Percentiles rank a stretch among this genome's conserved stretches.
Conservation (phyloP, 202 grass and related monocot species). For the Zizania palustris region DNA sequence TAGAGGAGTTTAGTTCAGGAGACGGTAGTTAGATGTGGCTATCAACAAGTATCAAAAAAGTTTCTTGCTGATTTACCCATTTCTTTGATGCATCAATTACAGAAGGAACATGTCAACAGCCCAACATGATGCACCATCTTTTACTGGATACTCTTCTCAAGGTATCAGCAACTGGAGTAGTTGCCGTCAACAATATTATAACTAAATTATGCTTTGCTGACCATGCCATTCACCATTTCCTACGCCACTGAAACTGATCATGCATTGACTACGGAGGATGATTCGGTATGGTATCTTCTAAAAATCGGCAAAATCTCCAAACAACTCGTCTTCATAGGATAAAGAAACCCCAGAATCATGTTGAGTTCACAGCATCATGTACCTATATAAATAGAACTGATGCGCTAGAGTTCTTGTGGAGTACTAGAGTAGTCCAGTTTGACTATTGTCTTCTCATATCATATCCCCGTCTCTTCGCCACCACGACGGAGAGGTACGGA, state of each 20-base stretch:
- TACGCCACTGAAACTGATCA: neutral
- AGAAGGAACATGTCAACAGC: neutral
- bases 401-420: too few species aligned
- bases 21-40: neutral
- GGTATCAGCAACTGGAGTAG: neutral
- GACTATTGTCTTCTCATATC: too few species aligned
- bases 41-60: neutral
- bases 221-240: neutral
- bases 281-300: conserved; percentile 8
- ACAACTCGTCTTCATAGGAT: neutral
- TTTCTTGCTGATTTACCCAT: neutral
- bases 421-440: too few species aligned
- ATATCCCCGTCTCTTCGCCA: too few species aligned
- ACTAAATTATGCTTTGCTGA: conserved; percentile 12
- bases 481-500: too few species aligned
- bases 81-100: neutral
- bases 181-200: neutral
- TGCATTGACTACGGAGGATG: neutral
- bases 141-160: too few species aligned
- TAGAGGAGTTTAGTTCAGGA: neutral
- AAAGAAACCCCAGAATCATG: neutral
- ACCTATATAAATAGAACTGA: too few species aligned
- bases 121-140: too few species aligned
- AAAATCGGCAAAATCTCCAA: neutral
- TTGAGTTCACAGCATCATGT: conserved; percentile 30